Conservation (phyloP, 2,329 filamentous ascomycete species). For the Thielaviopsis ethacetica region DNA sequence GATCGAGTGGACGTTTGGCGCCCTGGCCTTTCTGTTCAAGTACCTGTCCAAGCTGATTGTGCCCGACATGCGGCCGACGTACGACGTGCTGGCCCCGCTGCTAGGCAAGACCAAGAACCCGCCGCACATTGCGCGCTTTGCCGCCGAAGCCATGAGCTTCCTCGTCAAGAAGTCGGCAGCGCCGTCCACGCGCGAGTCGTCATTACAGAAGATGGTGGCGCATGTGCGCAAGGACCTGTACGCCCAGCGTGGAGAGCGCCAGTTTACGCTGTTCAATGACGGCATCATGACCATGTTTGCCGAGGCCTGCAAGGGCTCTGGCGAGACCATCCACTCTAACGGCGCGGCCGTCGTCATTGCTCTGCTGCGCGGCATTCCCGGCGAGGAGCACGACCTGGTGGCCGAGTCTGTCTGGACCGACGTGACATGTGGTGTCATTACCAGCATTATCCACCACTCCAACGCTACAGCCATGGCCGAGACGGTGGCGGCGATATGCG, state of each 20-base stretch:
- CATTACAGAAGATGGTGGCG: constrained; percentile 53
- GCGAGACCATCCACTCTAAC: constrained; percentile 41
- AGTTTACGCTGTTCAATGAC: constrained; percentile 58
- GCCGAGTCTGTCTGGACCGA: constrained; percentile 39
- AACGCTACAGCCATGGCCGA: constrained; percentile 56
- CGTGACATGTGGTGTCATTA: constrained; percentile 59
- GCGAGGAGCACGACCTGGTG: constrained; percentile 31
- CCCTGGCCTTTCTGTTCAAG: constrained; percentile 91
- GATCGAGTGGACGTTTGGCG: constrained; percentile 96
- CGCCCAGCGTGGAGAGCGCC: constrained; percentile 33
- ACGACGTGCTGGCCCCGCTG: constrained; percentile 66
- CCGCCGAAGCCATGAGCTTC: constrained; percentile 89
- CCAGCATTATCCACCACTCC: constrained; percentile 70
- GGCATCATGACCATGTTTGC: constrained; percentile 86
- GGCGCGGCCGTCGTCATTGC: constrained; percentile 35
- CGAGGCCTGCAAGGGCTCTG: constrained; percentile 56
- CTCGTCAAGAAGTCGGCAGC: constrained; percentile 76
- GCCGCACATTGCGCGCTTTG: constrained; percentile 76
- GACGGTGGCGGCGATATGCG: constrained; percentile 45
- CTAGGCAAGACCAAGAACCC: constrained; percentile 72
- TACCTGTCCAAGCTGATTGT: constrained; percentile 80
- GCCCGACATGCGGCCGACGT: constrained; percentile 70
- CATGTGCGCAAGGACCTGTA: constrained; percentile 56
- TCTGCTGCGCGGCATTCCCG: constrained; percentile 34
- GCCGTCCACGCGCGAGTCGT: constrained; percentile 56